Conservation (phyloP, 208 protist genomes). For the Trypanosoma rangeli region DNA sequence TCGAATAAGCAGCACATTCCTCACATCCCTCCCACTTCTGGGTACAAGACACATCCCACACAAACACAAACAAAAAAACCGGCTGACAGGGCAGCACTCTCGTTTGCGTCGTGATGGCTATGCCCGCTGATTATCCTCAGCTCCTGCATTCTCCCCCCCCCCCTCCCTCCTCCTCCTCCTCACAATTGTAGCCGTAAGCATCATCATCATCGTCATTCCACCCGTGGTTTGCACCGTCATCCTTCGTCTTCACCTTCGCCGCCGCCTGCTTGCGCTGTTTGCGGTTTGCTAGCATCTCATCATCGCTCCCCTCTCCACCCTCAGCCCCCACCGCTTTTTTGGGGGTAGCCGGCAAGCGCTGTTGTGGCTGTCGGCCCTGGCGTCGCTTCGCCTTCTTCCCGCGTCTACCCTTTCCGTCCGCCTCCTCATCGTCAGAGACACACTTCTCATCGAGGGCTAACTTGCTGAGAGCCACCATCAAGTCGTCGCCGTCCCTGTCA, state of each 20-base stretch:
- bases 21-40: background rate
- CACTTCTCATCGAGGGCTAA: conserved; percentile 18
- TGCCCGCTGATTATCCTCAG: background rate
- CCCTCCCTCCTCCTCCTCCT: conserved; percentile 26
- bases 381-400: conserved; percentile 25
- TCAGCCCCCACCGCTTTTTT: conserved; percentile 33
- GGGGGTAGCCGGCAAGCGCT: conserved; percentile 20
- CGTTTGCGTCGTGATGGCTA: background rate
- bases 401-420: conserved; percentile 23
- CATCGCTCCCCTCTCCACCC: conserved; percentile 55
- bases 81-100: background rate
- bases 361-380: conserved; percentile 30
- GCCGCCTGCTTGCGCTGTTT: conserved; percentile 69
- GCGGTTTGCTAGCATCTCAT: conserved; percentile 73
- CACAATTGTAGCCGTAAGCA: conserved; percentile 46
- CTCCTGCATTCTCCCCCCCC: background rate
- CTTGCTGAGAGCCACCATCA: conserved; percentile 21
- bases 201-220: conserved; percentile 26
- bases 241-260: conserved; percentile 38
- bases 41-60: background rate
- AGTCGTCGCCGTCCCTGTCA: conserved; percentile 29
- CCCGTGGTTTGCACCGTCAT: conserved; percentile 26
- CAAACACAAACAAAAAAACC: too few relatives aligned
- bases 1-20: background rate
- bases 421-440: conserved; percentile 15